phyloP scores from a whole-genome alignment of 108 stramenopile species.

The Mediolabrus comicus region DNA sequence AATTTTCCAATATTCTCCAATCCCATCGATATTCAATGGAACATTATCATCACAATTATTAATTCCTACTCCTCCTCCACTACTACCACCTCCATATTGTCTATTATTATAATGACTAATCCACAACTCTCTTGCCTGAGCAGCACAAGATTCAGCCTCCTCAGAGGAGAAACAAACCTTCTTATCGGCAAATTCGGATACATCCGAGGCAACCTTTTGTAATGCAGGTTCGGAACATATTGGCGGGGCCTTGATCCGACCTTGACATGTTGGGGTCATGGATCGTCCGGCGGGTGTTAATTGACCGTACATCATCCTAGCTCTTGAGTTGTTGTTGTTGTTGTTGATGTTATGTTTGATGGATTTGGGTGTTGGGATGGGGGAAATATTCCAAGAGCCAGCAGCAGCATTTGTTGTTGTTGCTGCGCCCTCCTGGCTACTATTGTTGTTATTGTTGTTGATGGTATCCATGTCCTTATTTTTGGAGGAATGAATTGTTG shows the following conservation, averaged over 20 bases:
- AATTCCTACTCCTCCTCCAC: not conserved
- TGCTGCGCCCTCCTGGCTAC: not conserved
- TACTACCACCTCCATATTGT: not conserved
- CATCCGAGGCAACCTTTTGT: slow-evolving; percentile 15
- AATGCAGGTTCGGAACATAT: slow-evolving; percentile 10
- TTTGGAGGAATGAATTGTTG: not conserved
- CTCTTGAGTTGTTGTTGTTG: not conserved
- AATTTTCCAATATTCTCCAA: slow-evolving; percentile 1
- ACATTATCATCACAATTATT: not conserved
- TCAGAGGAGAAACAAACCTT: slow-evolving; percentile 13
- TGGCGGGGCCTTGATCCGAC: slow-evolving; percentile 35
- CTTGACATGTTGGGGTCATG: slow-evolving; percentile 25
- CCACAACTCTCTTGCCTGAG: slow-evolving; percentile 4
- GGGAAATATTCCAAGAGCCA: not conserved
- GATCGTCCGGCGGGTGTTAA: slow-evolving; percentile 19
- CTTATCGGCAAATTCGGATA: not conserved
- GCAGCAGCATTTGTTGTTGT: not conserved
- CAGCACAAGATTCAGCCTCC: slow-evolving; percentile 22
- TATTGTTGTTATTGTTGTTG: not conserved
- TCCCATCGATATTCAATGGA: slow-evolving; percentile 18
- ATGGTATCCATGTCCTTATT: not conserved
- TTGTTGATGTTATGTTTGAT: not conserved
- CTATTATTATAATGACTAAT: not conserved
- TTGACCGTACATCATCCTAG: not conserved
- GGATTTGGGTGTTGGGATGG: slow-evolving; percentile 13